Evolutionary conservation across 768 basidiomycete species (phyloP), one percentile per base, ranked within the genome.

Genomic region (Leucocoprinus leucothites): DNA sequence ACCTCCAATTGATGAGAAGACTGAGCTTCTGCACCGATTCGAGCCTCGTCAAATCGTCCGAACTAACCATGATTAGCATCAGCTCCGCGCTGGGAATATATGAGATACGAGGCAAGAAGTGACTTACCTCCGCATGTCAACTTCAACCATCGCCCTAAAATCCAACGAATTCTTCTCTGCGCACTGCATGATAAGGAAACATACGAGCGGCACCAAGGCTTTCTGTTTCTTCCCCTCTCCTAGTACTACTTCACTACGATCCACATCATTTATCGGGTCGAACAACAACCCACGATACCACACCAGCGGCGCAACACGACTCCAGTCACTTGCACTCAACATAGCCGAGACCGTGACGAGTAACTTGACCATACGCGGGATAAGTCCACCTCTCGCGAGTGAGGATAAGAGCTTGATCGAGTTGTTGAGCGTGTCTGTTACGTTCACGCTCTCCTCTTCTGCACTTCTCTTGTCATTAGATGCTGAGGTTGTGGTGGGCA

Each of bases 181-280:
- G 59, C 81, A 86, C 65, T 87, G 85, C 85, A 88, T 89, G 22
- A 83, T 56, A 21, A 91, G 68, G 64, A 85, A 89, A 60, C 80
- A 84, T 3, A 55, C 46, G 13, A 48, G 28, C 18, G 52, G 35
- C 43, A 53, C 40, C 35, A 46, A 34, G 3, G 28, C 19, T 11
- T 53, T 36, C 21, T 21, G 11, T 25, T 14, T n/a, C 9, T 46
- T 46, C 22, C 34, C 22, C 14, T 26, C 19, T 4, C n/a, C n/a
- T n/a, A n/a, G n/a, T n/a, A n/a, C n/a, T n/a, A n/a, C n/a, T n/a
- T n/a, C n/a, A n/a, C n/a, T n/a, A n/a, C n/a, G n/a, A n/a, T 43
- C 16, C 14, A n/a, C 22, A 3, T 69, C 58, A 59, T 82, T 75
- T 1, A 57, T 51, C 13, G 24, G n/a, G 26, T 71, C 73, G 41